Percentiles rank a stretch among this genome's conserved stretches.
Conservation (phyloP, 345 rosid species). For the Eucalyptus coolabah region DNA sequence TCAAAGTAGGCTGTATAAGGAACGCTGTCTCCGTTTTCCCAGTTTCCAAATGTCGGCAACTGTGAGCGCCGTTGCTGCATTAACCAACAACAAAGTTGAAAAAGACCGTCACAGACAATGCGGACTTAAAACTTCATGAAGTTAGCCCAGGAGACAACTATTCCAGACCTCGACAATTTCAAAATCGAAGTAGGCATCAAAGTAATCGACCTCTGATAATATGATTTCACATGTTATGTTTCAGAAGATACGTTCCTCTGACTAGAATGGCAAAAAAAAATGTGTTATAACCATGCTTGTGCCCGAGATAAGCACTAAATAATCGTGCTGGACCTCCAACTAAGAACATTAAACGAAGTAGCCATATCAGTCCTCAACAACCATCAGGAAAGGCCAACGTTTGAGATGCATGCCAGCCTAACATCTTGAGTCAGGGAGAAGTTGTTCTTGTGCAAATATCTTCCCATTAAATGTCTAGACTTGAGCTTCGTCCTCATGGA, state of each 20-base stretch:
- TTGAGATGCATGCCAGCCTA: background rate
- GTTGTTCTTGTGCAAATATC: background rate
- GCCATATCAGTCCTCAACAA: background rate
- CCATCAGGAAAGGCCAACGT: background rate
- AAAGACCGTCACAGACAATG: background rate
- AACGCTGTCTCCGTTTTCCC: conserved; percentile 7
- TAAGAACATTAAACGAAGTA: background rate
- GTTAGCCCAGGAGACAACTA: background rate
- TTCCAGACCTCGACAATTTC: background rate
- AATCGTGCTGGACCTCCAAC: background rate
- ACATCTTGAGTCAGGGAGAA: background rate
- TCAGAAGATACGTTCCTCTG: background rate
- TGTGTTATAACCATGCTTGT: background rate
- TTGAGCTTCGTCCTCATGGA: background rate
- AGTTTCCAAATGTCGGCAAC: conserved; percentile 19
- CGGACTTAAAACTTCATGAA: background rate
- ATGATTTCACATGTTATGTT: background rate
- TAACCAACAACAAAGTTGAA: background rate
- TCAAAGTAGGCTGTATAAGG: conserved; percentile 20
- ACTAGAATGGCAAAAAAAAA: background rate
- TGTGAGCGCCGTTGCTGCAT: background rate
- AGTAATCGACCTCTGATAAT: background rate
- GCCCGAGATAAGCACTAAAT: background rate
- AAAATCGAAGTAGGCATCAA: background rate
- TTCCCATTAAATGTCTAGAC: background rate